Evolutionary conservation across 495 filamentous ascomycete genomes (phyloP), one percentile per base, ranked within the genome.

Genomic region (Lasiosphaeria hispida): DNA sequence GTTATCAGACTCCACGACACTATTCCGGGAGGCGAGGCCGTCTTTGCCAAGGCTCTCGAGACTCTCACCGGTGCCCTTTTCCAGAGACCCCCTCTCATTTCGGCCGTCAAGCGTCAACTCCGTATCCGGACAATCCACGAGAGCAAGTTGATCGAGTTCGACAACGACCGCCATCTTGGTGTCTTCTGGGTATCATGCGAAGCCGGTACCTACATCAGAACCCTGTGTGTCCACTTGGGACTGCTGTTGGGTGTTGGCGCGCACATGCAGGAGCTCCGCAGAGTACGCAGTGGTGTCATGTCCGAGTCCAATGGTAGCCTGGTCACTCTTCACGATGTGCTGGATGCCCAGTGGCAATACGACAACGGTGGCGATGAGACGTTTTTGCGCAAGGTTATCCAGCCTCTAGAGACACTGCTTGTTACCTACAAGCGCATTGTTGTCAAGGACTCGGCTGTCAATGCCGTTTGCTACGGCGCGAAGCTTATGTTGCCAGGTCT

Each of bases 151-250:
- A 87, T 92, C 65, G 93, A 98, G 75, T 98, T 96, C 69, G 94
- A 97, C 75, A 96, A 97, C 71, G 92, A 97, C 55, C 85, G 94
- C 59, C 90, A 97, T 69, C 83, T 98, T n/a, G 95, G 88, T 72
- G 92, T 97, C 35, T 98, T 98, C 83, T 97, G 94, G 94, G 95
- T 97, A 57, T 93, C 89, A 74, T 98, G 94, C 72, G 94, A 98
- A 75, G 94, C 94, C 59, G 94, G 94, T 67, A 97, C 94, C 35
- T 98, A 98, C 69, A 97, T 98, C 70, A 88, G 94, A 75, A 97
- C 95, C 10, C 84, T 98, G 17, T 98, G 94, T 77, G 94, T 97
- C 38, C 94, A 98, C 77, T 75, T 98, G 61, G 94, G 94, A 58
- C 80, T 97, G 57, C 73, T 98, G 52, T 81, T 97, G 41, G 94